Percentiles rank a stretch among this genome's conserved stretches.
Evolutionary conservation across 73 alveolate genomes (phyloP).

Genomic region (Loxodes magnus): DNA sequence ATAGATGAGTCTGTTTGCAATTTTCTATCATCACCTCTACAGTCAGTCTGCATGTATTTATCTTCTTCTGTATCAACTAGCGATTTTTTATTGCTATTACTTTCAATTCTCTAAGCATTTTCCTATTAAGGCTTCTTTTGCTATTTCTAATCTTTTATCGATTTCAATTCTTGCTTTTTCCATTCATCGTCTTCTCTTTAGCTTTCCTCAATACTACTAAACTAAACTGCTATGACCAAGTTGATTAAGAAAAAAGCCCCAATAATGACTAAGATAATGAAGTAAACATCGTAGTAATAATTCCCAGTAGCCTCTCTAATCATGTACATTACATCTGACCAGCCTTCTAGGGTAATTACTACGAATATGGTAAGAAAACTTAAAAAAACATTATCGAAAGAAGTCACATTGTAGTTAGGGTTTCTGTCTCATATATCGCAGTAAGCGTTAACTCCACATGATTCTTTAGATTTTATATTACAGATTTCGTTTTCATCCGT

Average conservation of each 20-base stretch:
- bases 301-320: constrained; percentile 37
- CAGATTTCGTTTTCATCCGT: too few relatives aligned
- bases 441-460: too few relatives aligned
- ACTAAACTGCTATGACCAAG: constrained; percentile 19
- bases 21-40: too few relatives aligned
- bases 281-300: constrained; percentile 20
- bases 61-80: too few relatives aligned
- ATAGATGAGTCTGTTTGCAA: too few relatives aligned
- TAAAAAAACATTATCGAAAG: constrained; percentile 60
- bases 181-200: not conserved
- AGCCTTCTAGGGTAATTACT: constrained; percentile 60
- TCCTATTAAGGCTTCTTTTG: too few relatives aligned
- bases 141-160: too few relatives aligned
- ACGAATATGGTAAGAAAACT: constrained; percentile 43
- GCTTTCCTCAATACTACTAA: not conserved
- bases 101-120: too few relatives aligned
- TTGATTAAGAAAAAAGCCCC: constrained; percentile 27
- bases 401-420: constrained; percentile 72
- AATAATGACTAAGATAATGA: constrained; percentile 7
- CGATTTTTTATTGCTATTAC: too few relatives aligned
- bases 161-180: too few relatives aligned
- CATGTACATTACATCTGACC: constrained; percentile 50
- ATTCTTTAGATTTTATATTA: too few relatives aligned
- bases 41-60: too few relatives aligned
- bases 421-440: constrained; percentile 35